phyloP scores from a whole-genome alignment of 768 basidiomycete genomes.

The Pleurotus citrinopileatus region DNA sequence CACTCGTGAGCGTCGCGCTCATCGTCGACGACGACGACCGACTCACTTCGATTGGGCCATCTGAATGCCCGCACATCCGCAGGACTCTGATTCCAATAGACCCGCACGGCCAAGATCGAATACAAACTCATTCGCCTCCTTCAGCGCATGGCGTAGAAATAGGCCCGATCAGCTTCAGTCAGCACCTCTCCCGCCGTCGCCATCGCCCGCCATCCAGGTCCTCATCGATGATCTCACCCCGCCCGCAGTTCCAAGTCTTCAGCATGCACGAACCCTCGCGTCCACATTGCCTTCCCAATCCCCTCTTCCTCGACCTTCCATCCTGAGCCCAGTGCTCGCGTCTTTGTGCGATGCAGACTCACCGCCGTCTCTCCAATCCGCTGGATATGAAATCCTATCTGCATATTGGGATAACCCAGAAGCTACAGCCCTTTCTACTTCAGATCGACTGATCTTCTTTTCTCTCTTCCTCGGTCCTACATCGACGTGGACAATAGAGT shows the following conservation, averaged over 20 bases:
- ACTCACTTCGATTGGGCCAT: background rate
- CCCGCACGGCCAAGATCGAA: slow-evolving; percentile 37
- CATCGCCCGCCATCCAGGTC: slow-evolving; percentile 33
- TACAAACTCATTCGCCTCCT: slow-evolving; percentile 37
- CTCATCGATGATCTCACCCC: slow-evolving; percentile 48
- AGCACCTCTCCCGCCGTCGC: slow-evolving; percentile 22
- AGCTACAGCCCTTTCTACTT: slow-evolving; percentile 40
- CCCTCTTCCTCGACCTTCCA: slow-evolving; percentile 50
- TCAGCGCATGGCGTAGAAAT: slow-evolving; percentile 35
- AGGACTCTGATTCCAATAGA: slow-evolving; percentile 4
- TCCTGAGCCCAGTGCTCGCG: slow-evolving; percentile 58
- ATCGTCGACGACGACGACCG: background rate
- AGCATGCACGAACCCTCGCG: slow-evolving; percentile 61
- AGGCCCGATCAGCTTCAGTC: slow-evolving; percentile 19
- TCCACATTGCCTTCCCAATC: slow-evolving; percentile 45
- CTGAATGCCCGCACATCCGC: slow-evolving; percentile 10
- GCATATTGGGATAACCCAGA: slow-evolving; percentile 67
- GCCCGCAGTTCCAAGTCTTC: slow-evolving; percentile 62
- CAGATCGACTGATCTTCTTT: slow-evolving; percentile 63
- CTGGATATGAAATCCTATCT: slow-evolving; percentile 70
- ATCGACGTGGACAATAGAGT: slow-evolving; percentile 57
- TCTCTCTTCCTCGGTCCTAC: slow-evolving; percentile 52
- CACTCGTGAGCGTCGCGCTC: no score
- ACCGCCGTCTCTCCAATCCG: slow-evolving; percentile 56
- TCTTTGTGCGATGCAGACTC: slow-evolving; percentile 54